Evolutionary conservation across 1,139 yeast genomes (phyloP).

Genomic region (Meyerozyma elateridarum): DNA sequence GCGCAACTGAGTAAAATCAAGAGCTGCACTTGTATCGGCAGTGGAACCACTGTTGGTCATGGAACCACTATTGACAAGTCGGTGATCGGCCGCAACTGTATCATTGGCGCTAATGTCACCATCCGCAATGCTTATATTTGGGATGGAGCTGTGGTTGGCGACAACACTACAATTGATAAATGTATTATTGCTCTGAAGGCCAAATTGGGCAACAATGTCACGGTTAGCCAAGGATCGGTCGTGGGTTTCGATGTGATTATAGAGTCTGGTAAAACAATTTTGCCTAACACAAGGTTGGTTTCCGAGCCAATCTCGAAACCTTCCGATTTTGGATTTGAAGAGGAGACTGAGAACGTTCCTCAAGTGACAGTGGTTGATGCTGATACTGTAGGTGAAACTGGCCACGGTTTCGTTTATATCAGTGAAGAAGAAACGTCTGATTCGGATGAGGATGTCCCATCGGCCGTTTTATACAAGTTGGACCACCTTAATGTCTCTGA

Average conservation of each 20-base stretch:
- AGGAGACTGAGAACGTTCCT: conserved; percentile 8
- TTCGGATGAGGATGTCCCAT: conserved; percentile 34
- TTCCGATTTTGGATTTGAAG: conserved; percentile 14
- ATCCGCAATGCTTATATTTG: conserved; percentile 78
- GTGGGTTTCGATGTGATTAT: conserved; percentile 70
- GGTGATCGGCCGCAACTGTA: conserved; percentile 81
- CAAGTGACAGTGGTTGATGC: conserved; percentile 19
- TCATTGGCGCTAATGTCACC: conserved; percentile 70
- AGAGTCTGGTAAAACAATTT: conserved; percentile 46
- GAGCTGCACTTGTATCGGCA: conserved; percentile 73
- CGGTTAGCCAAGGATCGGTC: conserved; percentile 66
- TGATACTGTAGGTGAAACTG: conserved; percentile 53
- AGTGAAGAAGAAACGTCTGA: conserved; percentile 42
- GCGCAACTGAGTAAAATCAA: conserved; percentile 90
- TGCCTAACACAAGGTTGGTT: conserved; percentile 49
- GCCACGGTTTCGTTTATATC: conserved; percentile 55
- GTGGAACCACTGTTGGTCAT: conserved; percentile 62
- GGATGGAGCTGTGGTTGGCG: conserved; percentile 75
- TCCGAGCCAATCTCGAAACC: conserved; percentile 40
- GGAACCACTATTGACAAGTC: conserved; percentile 54
- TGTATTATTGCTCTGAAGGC: conserved; percentile 70
- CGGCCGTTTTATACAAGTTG: conserved; percentile 55
- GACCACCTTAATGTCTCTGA: conserved; percentile 70
- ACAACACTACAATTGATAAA: conserved; percentile 51
- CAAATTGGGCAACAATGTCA: conserved; percentile 46